Evolutionary conservation across 768 basidiomycete species (phyloP).

Genomic region (Strobilomyces confusus): DNA sequence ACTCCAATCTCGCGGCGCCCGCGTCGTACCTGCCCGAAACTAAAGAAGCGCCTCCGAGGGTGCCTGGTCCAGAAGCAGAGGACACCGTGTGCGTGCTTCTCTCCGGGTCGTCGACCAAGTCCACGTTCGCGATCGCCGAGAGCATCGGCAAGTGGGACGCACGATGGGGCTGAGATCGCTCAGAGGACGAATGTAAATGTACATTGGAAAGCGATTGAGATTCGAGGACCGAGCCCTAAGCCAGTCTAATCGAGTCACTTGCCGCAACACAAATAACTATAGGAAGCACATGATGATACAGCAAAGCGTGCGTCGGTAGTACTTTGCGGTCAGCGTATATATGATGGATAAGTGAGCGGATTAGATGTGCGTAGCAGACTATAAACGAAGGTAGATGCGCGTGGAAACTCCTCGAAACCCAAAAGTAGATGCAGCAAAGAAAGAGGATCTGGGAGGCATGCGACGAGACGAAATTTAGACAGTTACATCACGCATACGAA

Average conservation of each 20-base stretch:
- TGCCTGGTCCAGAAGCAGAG: slow-evolving; percentile 48
- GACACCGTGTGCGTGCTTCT: slow-evolving; percentile 49
- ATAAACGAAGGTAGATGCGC: slow-evolving; percentile 22
- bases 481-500: slow-evolving; percentile 43
- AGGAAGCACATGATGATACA: slow-evolving; percentile 33
- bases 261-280: slow-evolving; percentile 29
- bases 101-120: slow-evolving; percentile 11
- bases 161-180: slow-evolving; percentile 37
- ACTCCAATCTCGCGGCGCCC: slow-evolving; percentile 44
- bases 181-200: slow-evolving; percentile 24
- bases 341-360: slow-evolving; percentile 34
- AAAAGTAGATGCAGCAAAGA: slow-evolving; percentile 4
- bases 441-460: slow-evolving; percentile 1
- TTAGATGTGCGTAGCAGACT: slow-evolving; percentile 28
- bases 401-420: slow-evolving; percentile 10
- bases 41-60: slow-evolving; percentile 34
- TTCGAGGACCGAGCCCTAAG: slow-evolving; percentile 11
- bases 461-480: slow-evolving; percentile 8
- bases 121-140: slow-evolving; percentile 44
- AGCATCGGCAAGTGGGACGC: slow-evolving; percentile 40
- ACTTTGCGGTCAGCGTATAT: slow-evolving; percentile 29
- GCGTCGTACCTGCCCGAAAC: slow-evolving; percentile 45
- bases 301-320: slow-evolving; percentile 23
- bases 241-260: slow-evolving; percentile 32
- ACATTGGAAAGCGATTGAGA: slow-evolving; percentile 39